These are phyloP conservation scores for Microstegium vimineum DNA, from an alignment of 176 grass and related monocot species.

Conservation along the genomic window DNA sequence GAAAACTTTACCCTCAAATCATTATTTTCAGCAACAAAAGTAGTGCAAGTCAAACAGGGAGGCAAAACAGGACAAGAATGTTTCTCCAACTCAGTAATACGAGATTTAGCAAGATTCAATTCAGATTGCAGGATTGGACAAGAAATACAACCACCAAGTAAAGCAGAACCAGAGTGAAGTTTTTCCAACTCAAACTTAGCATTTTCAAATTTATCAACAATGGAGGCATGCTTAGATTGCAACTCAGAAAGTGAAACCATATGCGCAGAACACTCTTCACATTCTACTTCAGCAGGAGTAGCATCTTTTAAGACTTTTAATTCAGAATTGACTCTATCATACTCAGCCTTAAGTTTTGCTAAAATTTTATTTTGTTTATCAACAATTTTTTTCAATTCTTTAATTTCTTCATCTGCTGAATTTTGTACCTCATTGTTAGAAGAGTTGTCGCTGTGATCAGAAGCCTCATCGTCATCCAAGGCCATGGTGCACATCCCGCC, in stretches of 20 bases:
- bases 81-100: not conserved
- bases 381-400: no score
- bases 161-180: not conserved
- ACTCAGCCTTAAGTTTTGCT: no score
- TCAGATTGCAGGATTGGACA: not conserved
- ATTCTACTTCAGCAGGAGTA: not conserved
- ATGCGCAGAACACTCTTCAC: not conserved
- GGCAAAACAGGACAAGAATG: not conserved
- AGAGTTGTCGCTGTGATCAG: no score
- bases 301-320: not conserved
- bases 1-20: not conserved
- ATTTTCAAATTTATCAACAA: not conserved
- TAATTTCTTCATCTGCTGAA: no score
- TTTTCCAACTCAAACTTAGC: not conserved
- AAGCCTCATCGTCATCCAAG: no score
- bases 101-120: not conserved
- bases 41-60: not conserved
- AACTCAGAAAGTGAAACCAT: not conserved
- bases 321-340: no score
- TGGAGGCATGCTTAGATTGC: not conserved
- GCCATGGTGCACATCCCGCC: no score
- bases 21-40: slow-evolving; percentile 1
- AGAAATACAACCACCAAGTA: not conserved
- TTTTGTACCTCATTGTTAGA: no score
- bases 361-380: no score